These are phyloP conservation scores for Limonomyces culmigenus DNA, from an alignment of 1,284 basidiomycete species.

Conservation along the genomic window DNA sequence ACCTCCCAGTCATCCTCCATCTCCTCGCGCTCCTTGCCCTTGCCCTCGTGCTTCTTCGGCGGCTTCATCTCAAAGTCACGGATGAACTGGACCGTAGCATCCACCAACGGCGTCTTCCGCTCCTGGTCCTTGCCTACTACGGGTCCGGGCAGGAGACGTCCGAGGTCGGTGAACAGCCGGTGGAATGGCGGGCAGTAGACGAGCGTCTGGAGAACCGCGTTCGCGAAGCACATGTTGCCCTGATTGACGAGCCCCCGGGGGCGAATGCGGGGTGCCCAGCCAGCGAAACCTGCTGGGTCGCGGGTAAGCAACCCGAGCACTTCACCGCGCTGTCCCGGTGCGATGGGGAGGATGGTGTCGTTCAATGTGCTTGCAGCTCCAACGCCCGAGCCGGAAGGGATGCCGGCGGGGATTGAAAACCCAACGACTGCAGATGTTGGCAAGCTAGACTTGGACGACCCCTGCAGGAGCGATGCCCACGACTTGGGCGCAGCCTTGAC, in stretches of 20 bases:
- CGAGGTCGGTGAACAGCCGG: slow-evolving; percentile 61
- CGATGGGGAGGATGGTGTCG: slow-evolving; percentile 15
- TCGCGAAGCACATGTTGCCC: slow-evolving; percentile 97
- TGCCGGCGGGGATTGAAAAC: slow-evolving; percentile 40
- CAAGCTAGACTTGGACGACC: slow-evolving; percentile 24
- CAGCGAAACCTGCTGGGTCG: slow-evolving; percentile 13
- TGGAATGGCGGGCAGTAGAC: slow-evolving; percentile 83
- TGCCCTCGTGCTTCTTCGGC: slow-evolving; percentile 17
- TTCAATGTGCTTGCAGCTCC: slow-evolving; percentile 5
- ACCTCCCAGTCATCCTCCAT: slow-evolving; percentile 21
- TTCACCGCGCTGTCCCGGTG: slow-evolving; percentile 32
- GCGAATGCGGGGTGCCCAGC: slow-evolving; percentile 23
- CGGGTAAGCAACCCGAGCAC: slow-evolving; percentile 37
- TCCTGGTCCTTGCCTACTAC: slow-evolving; percentile 20
- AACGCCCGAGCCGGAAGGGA: slow-evolving; percentile 8
- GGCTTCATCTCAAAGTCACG: slow-evolving; percentile 49
- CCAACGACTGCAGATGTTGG: slow-evolving; percentile 51
- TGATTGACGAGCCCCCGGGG: slow-evolving; percentile 86
- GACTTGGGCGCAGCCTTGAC: slow-evolving; percentile 24
- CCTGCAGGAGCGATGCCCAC: slow-evolving; percentile 60
- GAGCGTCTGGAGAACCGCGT: slow-evolving; percentile 83
- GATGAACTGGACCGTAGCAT: slow-evolving; percentile 73
- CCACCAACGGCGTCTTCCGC: slow-evolving; percentile 57
- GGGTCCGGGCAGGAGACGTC: slow-evolving; percentile 24
- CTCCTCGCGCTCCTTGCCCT: slow-evolving; percentile 14